Conservation (phyloP, 345 rosid species). For the Garcia nutans region DNA sequence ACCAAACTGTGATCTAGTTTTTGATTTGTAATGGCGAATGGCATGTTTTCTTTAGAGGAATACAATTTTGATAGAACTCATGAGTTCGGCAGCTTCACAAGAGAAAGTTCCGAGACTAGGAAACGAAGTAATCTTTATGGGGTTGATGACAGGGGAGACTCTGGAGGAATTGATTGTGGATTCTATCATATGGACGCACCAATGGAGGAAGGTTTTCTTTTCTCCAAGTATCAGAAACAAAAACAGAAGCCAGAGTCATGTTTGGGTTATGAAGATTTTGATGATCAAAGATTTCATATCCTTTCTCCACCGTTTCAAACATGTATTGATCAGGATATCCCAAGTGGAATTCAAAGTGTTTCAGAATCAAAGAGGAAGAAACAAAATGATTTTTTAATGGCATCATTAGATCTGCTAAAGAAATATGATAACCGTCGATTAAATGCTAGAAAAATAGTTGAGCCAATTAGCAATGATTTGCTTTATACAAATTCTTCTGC, state of each 20-base stretch:
- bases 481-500: not conserved
- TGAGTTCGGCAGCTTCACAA: not conserved
- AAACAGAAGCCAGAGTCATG: constrained; percentile 11
- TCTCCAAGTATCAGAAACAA: constrained; percentile 22
- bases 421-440: constrained; percentile 30
- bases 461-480: constrained; percentile 15
- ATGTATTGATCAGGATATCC: constrained; percentile 21
- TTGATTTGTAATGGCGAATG: not conserved
- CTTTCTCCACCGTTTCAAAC: constrained; percentile 33
- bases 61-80: not conserved
- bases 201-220: constrained; percentile 7
- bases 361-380: constrained; percentile 21
- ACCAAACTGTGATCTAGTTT: not conserved
- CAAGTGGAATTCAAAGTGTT: constrained; percentile 8
- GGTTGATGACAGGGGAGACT: not conserved
- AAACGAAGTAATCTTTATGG: not conserved
- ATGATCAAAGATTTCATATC: constrained; percentile 23
- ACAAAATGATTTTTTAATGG: constrained; percentile 20
- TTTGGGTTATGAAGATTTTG: constrained; percentile 24
- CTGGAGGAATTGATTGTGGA: constrained; percentile 10
- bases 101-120: not conserved
- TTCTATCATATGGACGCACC: constrained; percentile 14
- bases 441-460: constrained; percentile 22
- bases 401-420: constrained; percentile 45
- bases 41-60: constrained; percentile 10